Percentiles rank a stretch among this genome's conserved stretches.
phyloP scores from a whole-genome alignment of 805 yeast species.

The Saccharomycopsis synnaedendra region DNA sequence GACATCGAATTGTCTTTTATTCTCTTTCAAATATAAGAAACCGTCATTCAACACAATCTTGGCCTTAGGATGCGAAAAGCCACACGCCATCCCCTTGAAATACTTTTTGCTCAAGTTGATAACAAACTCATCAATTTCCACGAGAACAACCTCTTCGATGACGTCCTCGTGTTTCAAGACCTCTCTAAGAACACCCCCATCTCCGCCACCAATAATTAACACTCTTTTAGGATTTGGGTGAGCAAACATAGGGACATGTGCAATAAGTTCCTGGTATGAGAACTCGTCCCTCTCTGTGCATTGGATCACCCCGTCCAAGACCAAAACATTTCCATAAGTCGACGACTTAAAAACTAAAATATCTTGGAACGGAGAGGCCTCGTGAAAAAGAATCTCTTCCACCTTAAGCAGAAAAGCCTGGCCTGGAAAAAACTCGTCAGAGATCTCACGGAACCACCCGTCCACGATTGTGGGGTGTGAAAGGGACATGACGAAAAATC shows the following conservation, averaged over 20 bases:
- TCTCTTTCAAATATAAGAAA: constrained; percentile 53
- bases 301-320: constrained; percentile 82
- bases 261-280: constrained; percentile 76
- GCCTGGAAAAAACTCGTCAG: constrained; percentile 71
- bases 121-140: constrained; percentile 84
- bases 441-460: constrained; percentile 78
- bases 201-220: constrained; percentile 91
- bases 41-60: constrained; percentile 70
- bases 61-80: constrained; percentile 54
- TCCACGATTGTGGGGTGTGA: constrained; percentile 29
- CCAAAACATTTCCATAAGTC: constrained; percentile 78
- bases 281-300: constrained; percentile 90
- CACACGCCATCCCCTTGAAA: constrained; percentile 65
- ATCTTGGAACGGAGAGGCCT: constrained; percentile 67
- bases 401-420: constrained; percentile 67
- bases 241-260: constrained; percentile 71
- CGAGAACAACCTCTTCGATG: constrained; percentile 57
- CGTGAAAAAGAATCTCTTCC: constrained; percentile 51
- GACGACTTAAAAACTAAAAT: constrained; percentile 67
- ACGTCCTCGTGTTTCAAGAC: constrained; percentile 60
- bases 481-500: background rate
- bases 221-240: constrained; percentile 69
- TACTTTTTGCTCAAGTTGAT: constrained; percentile 60
- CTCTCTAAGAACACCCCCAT: constrained; percentile 89
- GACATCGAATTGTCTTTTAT: constrained; percentile 45